A percentile compares a stretch with the other conserved stretches of the same genome.
These are phyloP conservation scores for Durio zibethinus DNA, from an alignment of 345 rosid species.

Conservation along the genomic window DNA sequence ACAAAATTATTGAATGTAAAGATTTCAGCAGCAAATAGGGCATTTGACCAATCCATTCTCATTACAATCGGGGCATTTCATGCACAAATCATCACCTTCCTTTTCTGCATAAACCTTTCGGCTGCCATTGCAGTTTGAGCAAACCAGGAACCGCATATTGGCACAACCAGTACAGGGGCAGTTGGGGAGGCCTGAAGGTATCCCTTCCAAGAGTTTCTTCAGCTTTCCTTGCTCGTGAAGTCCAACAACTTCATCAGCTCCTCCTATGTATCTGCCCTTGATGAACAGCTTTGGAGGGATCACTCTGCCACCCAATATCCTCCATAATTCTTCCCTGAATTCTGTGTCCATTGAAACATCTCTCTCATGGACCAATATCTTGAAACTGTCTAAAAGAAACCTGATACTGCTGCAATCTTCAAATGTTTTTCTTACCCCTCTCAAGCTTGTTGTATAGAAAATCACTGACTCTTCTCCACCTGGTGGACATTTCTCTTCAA, in stretches of 20 bases:
- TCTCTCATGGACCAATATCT: constrained; percentile 50
- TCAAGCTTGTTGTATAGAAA: constrained; percentile 72
- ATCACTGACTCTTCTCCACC: constrained; percentile 63
- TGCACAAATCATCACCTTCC: constrained; percentile 22
- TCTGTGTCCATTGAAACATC: constrained; percentile 78
- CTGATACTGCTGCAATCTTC: constrained; percentile 64
- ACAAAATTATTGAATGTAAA: not conserved
- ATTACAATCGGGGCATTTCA: constrained; percentile 65
- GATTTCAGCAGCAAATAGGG: constrained; percentile 41
- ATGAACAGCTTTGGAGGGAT: constrained; percentile 78
- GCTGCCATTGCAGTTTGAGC: constrained; percentile 74
- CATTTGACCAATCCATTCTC: constrained; percentile 84
- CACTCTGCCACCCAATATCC: constrained; percentile 45
- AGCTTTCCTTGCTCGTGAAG: constrained; percentile 84
- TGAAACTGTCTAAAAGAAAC: constrained; percentile 60
- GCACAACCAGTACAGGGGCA: constrained; percentile 46
- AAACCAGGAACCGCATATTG: constrained; percentile 58
- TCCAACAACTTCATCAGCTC: constrained; percentile 69
- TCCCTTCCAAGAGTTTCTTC: constrained; percentile 61
- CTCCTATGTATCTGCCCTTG: constrained; percentile 75
- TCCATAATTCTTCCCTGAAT: constrained; percentile 79
- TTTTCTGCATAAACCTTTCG: constrained; percentile 34
- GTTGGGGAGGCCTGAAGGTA: constrained; percentile 25
- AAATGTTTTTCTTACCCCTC: constrained; percentile 79
- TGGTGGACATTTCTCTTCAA: constrained; percentile 61